Base-by-base conservation (phyloP, 176 grass and related monocot genomes). In the Metroxylon sagu region DNA sequence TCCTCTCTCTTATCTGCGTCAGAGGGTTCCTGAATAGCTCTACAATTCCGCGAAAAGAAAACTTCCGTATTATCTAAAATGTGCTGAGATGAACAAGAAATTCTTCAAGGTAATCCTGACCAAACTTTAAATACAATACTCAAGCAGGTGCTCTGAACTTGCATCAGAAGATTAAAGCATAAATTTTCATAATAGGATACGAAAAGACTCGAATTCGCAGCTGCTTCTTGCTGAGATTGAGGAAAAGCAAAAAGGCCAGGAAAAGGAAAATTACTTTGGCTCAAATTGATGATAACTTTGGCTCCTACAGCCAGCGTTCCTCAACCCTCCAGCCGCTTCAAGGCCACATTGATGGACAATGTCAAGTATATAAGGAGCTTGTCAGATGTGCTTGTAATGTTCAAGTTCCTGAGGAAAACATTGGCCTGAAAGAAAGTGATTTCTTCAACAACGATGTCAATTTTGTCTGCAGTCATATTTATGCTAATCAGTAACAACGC, bases 361-460 rank as follows among this genome's bases (percentile, higher is more conserved):
- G 93, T 98, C 75, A 98, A 70, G 72, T 92, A 98, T 25, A 98
- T 98, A 29, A 98, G 74, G 29, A 98, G 71, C 58, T 98, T 98
- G 76, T 98, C 87, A 50, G 87, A 78, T 51, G 84, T 59, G 55
- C 81, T 80, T 82, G 88, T 87, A 56, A 98, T 86, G 67, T 88
- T 76, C 16, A 92, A 92, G 50, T 98, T 98, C 65, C 83, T 87
- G 65, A 98, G 92, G 75, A 98, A 98, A 68, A 98, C 93, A 83
- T 98, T 98, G 56, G 93, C 93, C 26, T 87, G 81, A 71, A 98
- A 98, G 84, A 98, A 98, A 68, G 93, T 98, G 71, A 98, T 98
- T 39, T 84, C 93, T 78, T 98, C 93, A 76, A 89, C 90, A 73
- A 84, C 82, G 57, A 95, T 86, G 65, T 95, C 85, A 0, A 85